Conservation (phyloP, 2,329 filamentous ascomycete genomes). For the Fusarium incarnatum region DNA sequence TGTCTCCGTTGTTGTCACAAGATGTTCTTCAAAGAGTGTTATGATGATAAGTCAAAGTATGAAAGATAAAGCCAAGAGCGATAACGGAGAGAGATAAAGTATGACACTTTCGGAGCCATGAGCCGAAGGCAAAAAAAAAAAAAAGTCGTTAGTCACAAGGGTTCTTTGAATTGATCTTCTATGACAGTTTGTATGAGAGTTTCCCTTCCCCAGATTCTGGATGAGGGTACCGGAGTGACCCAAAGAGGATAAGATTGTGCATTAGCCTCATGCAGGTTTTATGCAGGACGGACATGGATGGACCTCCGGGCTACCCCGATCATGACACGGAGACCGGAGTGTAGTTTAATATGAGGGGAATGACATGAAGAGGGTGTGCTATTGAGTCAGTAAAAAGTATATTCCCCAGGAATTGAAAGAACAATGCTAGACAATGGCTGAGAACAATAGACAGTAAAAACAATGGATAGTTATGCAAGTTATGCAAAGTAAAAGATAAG, state of each 20-base stretch:
- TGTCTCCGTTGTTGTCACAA: not conserved
- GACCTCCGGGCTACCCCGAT: constrained; percentile 33
- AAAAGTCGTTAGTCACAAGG: constrained; percentile 18
- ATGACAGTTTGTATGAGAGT: not conserved
- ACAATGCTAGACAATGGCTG: not conserved
- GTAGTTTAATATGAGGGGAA: not conserved
- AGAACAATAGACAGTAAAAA: no score
- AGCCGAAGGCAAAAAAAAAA: constrained; percentile 27
- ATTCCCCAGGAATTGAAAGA: not conserved
- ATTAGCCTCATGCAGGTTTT: constrained; percentile 25
- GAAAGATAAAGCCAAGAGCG: constrained; percentile 11
- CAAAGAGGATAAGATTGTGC: constrained; percentile 35
- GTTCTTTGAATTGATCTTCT: constrained; percentile 2
- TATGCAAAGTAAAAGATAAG: not conserved
- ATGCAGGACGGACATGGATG: constrained; percentile 27
- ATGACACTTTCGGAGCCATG: constrained; percentile 23
- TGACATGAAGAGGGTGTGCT: not conserved
- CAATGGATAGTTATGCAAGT: not conserved
- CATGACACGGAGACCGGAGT: not conserved
- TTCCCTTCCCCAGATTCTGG: constrained; percentile 37
- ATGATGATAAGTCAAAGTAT: not conserved
- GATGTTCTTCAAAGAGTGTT: not conserved
- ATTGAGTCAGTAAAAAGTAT: not conserved
- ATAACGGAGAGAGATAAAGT: constrained; percentile 19
- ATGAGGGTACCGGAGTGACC: constrained; percentile 29